These are phyloP conservation scores for Camellia japonica DNA, from an alignment of 148 eudicot species.

Conservation along the genomic window DNA sequence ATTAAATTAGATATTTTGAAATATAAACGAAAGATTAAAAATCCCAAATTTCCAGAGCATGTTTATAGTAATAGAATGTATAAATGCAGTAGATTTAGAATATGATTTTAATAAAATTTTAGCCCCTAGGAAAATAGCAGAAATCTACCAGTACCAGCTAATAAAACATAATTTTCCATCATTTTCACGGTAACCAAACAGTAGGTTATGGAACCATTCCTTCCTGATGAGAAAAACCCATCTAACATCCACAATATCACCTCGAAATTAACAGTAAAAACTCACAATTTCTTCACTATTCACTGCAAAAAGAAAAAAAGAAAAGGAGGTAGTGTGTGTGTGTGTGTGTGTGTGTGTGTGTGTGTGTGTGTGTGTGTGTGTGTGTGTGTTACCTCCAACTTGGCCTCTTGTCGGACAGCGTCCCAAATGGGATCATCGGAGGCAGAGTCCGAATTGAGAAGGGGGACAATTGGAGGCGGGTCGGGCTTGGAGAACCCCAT, in stretches of 20 bases:
- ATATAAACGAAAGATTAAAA: not conserved
- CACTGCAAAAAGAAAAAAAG: not conserved
- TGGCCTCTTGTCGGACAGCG: slow-evolving; percentile 53
- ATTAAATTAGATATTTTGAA: not conserved
- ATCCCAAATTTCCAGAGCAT: no score
- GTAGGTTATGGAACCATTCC: not conserved
- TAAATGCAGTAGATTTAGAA: no score
- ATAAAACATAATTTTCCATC: not conserved
- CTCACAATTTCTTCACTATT: no score
- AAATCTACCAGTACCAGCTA: no score
- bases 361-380: no score
- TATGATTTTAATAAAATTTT: no score
- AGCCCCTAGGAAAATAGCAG: not conserved
- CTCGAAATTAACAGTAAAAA: no score
- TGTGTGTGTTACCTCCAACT: slow-evolving; percentile 37
- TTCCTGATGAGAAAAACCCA: not conserved
- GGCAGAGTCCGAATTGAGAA: slow-evolving; percentile 19
- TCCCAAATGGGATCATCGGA: slow-evolving; percentile 48
- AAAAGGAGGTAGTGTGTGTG: not conserved
- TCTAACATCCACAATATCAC: no score
- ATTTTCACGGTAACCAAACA: not conserved
- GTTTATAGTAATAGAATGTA: no score
- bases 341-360: no score
- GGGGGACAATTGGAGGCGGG: slow-evolving; percentile 4
- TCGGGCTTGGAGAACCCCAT: slow-evolving; percentile 32